These are phyloP conservation scores for Aspergillus vadensis DNA, from an alignment of 2,329 filamentous ascomycete species.

Conservation along the genomic window DNA sequence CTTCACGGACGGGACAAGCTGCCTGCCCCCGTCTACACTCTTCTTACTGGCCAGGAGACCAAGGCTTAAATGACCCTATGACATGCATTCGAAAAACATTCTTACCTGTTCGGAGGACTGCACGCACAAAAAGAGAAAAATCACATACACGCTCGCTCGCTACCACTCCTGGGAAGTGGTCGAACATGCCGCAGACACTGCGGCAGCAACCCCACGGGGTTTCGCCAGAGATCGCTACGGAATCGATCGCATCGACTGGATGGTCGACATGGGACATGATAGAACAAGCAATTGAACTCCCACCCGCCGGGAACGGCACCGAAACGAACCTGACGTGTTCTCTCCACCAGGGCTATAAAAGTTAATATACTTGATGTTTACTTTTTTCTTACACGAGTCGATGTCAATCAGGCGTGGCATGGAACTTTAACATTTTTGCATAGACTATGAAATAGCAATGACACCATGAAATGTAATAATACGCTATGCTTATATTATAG, in stretches of 20 bases:
- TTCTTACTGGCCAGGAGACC: conserved; percentile 67
- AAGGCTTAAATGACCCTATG: conserved; percentile 18
- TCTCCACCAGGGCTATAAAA: not conserved
- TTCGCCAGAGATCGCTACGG: not conserved
- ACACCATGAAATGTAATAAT: not conserved
- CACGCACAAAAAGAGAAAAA: conserved; percentile 4
- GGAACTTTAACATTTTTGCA: not conserved
- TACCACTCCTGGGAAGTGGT: not conserved
- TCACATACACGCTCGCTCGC: not conserved
- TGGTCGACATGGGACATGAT: conserved; percentile 6
- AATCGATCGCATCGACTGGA: conserved; percentile 11
- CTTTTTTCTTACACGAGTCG: not conserved
- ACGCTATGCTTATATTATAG: not conserved
- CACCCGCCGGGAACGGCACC: not conserved
- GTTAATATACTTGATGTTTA: not conserved
- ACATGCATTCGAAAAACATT: conserved; percentile 8
- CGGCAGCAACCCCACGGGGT: conserved; percentile 1
- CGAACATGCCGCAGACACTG: not conserved
- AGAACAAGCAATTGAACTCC: not conserved
- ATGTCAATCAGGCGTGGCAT: not conserved
- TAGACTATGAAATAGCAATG: conserved; percentile 5
- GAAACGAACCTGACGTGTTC: not conserved
- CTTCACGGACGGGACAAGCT: conserved; percentile 91
- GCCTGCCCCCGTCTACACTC: conserved; percentile 76
- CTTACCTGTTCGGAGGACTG: not conserved